Evolutionary conservation across 1,284 basidiomycete genomes (phyloP).

Genomic region (Serendipita sp.): DNA sequence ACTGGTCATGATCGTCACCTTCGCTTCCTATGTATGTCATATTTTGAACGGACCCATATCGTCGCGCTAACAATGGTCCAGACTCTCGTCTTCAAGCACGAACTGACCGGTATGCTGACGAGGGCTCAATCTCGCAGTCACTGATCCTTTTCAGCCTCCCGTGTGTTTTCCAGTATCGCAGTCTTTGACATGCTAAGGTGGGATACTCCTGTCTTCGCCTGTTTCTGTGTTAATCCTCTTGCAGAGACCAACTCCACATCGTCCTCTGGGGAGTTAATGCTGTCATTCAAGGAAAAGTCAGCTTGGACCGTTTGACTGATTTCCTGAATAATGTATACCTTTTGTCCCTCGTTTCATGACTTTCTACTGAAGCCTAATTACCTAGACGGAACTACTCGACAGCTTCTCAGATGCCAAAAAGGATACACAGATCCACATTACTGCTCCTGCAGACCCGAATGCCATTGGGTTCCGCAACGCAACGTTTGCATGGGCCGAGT

Average conservation of each 20-base stretch:
- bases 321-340: conserved; percentile 30
- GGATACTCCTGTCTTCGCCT: background rate
- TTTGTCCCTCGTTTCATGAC: too few species aligned
- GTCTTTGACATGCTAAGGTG: conserved; percentile 29
- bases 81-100: conserved; percentile 29
- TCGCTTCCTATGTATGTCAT: conserved; percentile 35
- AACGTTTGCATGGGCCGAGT: conserved; percentile 29
- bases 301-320: conserved; percentile 30
- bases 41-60: conserved; percentile 21
- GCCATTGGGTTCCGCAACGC: conserved; percentile 31
- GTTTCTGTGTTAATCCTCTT: background rate
- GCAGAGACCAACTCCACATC: conserved; percentile 25
- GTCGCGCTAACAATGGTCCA: conserved; percentile 1
- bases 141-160: conserved; percentile 19
- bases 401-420: conserved; percentile 24
- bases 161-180: conserved; percentile 30
- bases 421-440: conserved; percentile 19
- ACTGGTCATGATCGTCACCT: conserved; percentile 52
- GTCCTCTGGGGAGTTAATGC: conserved; percentile 21
- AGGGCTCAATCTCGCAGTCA: background rate
- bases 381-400: conserved; percentile 40
- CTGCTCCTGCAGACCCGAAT: conserved; percentile 16
- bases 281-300: conserved; percentile 29
- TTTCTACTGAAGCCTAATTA: background rate
- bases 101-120: conserved; percentile 23